Evolutionary conservation across 2,329 filamentous ascomycete species (phyloP).

Genomic region (Leptographium radiaticola): DNA sequence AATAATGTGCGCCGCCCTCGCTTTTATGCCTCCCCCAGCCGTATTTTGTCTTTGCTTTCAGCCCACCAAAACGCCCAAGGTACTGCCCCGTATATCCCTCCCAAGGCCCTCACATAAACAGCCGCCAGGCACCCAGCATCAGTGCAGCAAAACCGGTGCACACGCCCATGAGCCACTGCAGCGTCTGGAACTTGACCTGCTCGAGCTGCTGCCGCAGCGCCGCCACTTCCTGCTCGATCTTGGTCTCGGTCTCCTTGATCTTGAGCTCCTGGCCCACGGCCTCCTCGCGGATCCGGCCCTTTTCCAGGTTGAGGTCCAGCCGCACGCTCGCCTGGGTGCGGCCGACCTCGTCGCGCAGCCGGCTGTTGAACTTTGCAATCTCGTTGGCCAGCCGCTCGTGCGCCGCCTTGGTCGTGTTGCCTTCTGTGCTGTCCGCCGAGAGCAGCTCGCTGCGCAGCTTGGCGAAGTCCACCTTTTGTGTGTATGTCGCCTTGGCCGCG

Average conservation of each 20-base stretch:
- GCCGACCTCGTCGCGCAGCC: conserved; percentile 84
- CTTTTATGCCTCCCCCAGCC: not conserved
- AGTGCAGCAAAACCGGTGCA: conserved; percentile 55
- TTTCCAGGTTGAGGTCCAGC: conserved; percentile 89
- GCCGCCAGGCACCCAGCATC: conserved; percentile 55
- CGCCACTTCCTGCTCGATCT: conserved; percentile 96
- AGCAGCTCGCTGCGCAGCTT: conserved; percentile 92
- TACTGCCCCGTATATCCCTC: not conserved
- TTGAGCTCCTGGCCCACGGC: conserved; percentile 93
- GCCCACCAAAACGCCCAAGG: not conserved
- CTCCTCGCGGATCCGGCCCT: conserved; percentile 91
- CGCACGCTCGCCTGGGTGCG: conserved; percentile 87
- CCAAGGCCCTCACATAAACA: conserved; percentile 41
- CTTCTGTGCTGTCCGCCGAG: conserved; percentile 82
- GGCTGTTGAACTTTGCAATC: conserved; percentile 80
- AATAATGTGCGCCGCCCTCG: not conserved
- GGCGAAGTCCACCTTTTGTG: conserved; percentile 93
- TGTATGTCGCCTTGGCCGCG: conserved; percentile 65
- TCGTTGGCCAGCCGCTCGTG: conserved; percentile 93
- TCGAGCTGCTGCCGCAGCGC: conserved; percentile 83
- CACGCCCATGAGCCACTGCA: conserved; percentile 95
- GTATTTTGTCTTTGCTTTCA: not conserved
- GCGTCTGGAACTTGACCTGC: conserved; percentile 92
- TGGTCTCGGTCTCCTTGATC: conserved; percentile 96
- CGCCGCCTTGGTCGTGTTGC: conserved; percentile 71